phyloP scores from a whole-genome alignment of 768 basidiomycete species.

The Ephemerocybe angulata region DNA sequence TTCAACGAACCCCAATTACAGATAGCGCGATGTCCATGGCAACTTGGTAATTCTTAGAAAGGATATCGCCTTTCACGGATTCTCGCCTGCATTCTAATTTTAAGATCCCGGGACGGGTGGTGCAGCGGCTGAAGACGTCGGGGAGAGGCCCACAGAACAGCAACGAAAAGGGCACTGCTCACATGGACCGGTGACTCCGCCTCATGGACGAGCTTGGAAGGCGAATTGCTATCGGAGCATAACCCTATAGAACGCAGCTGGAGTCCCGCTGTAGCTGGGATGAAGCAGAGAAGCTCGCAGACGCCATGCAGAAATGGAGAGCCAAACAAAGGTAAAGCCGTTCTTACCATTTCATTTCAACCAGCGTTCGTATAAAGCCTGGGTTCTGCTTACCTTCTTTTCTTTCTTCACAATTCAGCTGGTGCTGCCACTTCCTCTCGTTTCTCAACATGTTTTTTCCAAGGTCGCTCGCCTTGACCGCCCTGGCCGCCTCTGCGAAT shows the following conservation, averaged over 20 bases:
- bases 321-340: slow-evolving; percentile 2
- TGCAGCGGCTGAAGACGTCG: neutral
- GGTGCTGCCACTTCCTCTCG: slow-evolving; percentile 1
- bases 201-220: neutral
- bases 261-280: neutral
- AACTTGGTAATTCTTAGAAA: neutral
- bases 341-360: neutral
- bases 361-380: neutral
- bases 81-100: neutral
- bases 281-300: neutral
- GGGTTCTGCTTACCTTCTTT: neutral
- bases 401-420: neutral
- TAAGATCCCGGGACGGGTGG: neutral
- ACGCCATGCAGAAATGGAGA: neutral
- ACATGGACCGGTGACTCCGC: neutral
- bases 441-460: neutral
- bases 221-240: too few relatives aligned
- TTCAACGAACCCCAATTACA: too few relatives aligned
- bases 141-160: neutral
- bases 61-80: neutral
- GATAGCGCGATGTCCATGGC: slow-evolving; percentile 2
- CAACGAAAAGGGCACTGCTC: neutral
- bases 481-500: slow-evolving; percentile 29
- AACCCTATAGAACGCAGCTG: neutral
- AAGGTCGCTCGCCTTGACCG: neutral